Percentiles rank a stretch among this genome's conserved stretches.
Conservation (phyloP, 2,329 filamentous ascomycete genomes). For the Scedosporium aurantiacum region DNA sequence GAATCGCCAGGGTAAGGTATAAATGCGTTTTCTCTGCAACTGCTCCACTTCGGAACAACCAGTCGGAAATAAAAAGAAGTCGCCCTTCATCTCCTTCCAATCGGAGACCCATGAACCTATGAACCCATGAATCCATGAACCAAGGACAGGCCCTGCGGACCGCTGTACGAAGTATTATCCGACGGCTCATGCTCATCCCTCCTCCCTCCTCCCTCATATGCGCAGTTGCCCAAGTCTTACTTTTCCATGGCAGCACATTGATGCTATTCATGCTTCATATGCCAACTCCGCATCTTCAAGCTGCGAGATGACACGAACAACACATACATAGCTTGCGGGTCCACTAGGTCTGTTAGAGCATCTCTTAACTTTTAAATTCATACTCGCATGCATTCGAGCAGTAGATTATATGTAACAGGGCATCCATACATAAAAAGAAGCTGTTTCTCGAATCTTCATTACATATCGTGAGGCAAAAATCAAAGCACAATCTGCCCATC, state of each 20-base stretch:
- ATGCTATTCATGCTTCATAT: neutral
- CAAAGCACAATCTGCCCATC: neutral
- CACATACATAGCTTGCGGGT: neutral
- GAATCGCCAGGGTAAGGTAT: neutral
- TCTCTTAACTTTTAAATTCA: neutral
- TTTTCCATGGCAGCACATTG: neutral
- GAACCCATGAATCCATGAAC: neutral
- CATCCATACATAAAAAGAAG: neutral
- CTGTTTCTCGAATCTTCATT: neutral
- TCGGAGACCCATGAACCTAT: neutral
- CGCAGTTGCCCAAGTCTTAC: neutral
- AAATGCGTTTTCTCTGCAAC: neutral
- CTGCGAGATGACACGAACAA: neutral
- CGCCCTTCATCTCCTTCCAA: neutral
- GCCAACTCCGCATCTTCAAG: neutral
- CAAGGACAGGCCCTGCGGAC: neutral
- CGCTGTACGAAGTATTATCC: neutral
- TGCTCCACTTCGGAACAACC: neutral
- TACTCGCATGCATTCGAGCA: neutral
- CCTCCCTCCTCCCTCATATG: neutral
- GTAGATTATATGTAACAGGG: neutral
- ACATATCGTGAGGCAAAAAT: neutral
- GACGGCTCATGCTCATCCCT: neutral
- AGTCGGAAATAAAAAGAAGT: neutral
- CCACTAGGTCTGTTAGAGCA: neutral